phyloP scores from a whole-genome alignment of 208 protist species.

The Spongospora subterranea region DNA sequence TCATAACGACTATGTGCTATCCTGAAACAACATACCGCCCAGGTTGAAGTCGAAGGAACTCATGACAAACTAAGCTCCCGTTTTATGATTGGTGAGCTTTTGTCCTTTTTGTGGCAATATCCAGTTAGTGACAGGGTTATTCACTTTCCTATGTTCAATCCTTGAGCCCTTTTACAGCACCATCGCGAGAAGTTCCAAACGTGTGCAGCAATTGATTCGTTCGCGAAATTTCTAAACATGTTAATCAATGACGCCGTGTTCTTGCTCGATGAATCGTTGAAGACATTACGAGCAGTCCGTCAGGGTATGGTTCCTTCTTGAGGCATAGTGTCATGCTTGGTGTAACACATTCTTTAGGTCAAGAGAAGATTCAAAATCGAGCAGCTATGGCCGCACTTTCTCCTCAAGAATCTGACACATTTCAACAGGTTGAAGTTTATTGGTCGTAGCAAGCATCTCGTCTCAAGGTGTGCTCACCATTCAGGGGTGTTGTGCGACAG shows the following conservation, averaged over 20 bases:
- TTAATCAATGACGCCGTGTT: not conserved
- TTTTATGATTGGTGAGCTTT: not conserved
- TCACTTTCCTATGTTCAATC: not conserved
- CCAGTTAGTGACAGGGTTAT: not conserved
- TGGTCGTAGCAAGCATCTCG: not conserved
- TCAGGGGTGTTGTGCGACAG: too few relatives aligned
- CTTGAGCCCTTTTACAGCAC: not conserved
- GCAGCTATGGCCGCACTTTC: conserved; percentile 5
- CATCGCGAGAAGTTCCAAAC: conserved; percentile 39
- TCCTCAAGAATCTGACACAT: not conserved
- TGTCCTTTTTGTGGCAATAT: conserved; percentile 19
- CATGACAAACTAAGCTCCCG: not conserved
- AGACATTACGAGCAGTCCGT: not conserved
- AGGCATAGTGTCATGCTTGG: not conserved
- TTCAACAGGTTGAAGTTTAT: conserved; percentile 48
- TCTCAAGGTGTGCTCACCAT: not conserved
- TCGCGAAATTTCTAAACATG: conserved; percentile 54
- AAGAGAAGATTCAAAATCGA: not conserved
- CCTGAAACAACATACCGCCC: not conserved
- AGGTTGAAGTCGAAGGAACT: conserved; percentile 44
- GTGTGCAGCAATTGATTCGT: not conserved
- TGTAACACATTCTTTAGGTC: conserved; percentile 13
- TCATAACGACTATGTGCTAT: not conserved
- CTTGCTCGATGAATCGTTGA: conserved; percentile 27
- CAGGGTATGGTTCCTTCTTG: conserved; percentile 16